Evolutionary conservation across 2,329 filamentous ascomycete genomes (phyloP), one percentile per base, ranked within the genome.

Genomic region (Epicoccum nigrum): DNA sequence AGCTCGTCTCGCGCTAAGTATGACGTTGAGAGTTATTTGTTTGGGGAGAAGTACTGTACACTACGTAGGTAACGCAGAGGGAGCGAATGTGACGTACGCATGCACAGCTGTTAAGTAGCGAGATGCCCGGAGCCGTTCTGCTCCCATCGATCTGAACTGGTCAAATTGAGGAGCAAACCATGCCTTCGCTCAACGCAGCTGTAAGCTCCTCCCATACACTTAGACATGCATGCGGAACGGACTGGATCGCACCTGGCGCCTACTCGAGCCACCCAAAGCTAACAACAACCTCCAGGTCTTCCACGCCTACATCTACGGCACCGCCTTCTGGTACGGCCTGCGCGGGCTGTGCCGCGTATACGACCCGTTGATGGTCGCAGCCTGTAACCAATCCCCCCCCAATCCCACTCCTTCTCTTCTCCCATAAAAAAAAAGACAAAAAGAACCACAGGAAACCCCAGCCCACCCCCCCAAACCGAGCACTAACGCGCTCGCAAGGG

Each of bases 291-390:
- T 6, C 8, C 17, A 65, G 61, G 47, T 65, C 5, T 65, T 65
- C 28, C 59, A 63, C 30, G 59, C 63, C 17, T 65, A 65, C 28
- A 52, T 56, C 9, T 65, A 65, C 39, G 61, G 63, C 40, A 65
- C 63, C 7, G 61, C 63, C 8, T 64, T 65, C 41, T 65, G 63
- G 63, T 65, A 65, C 25, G 58, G 55, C 19, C 54, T 65, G 13
- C 61, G 63, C 20, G 63, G 63, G 25, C 28, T 54, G 9, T 65
- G 63, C n/a, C 61, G 63, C 9, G 51, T 63, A 8, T 65, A 62
- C 41, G 61, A 64, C 44, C 58, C 63, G 4, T 23, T 58, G n/a
- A 65, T 64, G 63, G 63, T 65, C 4, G 54, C 56, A 9, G 61
- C 59, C 20, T 64, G 61, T 63, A 54, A n/a, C n/a, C n/a, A n/a